Percentiles rank a stretch among this genome's conserved stretches.
Conservation (phyloP, 176 grass and related monocot species). For the Carex scoparia region DNA sequence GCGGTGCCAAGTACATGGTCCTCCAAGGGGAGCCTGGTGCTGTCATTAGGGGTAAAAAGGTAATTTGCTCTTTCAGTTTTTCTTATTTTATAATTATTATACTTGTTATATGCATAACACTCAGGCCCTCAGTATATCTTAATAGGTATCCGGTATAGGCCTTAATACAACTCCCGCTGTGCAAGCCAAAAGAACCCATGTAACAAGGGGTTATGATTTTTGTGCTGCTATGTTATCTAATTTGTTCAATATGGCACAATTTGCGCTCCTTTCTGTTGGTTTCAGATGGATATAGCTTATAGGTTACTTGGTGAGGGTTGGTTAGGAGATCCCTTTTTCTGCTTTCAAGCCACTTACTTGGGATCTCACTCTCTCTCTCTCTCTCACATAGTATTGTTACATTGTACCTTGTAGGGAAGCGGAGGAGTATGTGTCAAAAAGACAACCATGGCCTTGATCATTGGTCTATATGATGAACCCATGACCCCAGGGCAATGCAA, state of each 20-base stretch:
- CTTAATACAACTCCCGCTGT: background rate
- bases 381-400: background rate
- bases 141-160: background rate
- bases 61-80: background rate
- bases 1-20: constrained; percentile 65
- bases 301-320: background rate
- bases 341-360: background rate
- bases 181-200: background rate
- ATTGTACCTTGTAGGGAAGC: constrained; percentile 40
- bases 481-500: constrained; percentile 92
- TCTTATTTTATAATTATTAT: background rate
- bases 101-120: background rate
- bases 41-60: constrained; percentile 89
- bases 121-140: background rate
- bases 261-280: background rate
- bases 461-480: constrained; percentile 92
- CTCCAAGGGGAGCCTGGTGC: constrained; percentile 67
- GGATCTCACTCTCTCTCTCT: background rate
- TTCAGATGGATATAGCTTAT: background rate
- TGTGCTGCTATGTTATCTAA: background rate
- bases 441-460: constrained; percentile 65
- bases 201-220: background rate
- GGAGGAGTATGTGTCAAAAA: constrained; percentile 84
- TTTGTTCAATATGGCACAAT: background rate
- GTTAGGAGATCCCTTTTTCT: background rate